Conservation (phyloP, 2,329 filamentous ascomycete species). For the Pseudocercospora eumusae region DNA sequence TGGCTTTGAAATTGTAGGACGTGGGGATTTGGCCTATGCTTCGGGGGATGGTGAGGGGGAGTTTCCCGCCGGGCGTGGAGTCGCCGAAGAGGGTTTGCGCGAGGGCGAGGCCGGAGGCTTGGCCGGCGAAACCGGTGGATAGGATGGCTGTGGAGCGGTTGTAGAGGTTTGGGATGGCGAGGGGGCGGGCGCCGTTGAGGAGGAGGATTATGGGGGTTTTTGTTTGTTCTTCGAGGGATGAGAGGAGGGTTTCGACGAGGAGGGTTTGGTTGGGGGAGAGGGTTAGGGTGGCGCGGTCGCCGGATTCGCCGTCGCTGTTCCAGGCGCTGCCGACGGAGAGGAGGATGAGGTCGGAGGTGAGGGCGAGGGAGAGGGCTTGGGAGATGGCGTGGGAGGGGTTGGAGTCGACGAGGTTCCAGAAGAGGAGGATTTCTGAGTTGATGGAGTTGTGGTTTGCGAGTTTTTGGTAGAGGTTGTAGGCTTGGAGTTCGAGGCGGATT, state of each 20-base stretch:
- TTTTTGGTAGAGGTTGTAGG: constrained; percentile 27
- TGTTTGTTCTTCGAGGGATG: too few species aligned
- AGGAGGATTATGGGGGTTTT: too few species aligned
- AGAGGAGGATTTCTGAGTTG: constrained; percentile 24
- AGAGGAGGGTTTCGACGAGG: too few species aligned
- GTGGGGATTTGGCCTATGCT: constrained; percentile 23
- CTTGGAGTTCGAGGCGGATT: constrained; percentile 23
- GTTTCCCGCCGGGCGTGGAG: constrained; percentile 18
- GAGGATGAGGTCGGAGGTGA: constrained; percentile 15
- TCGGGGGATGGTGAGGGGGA: constrained; percentile 18
- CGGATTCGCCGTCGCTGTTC: constrained; percentile 25
- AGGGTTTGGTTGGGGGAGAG: constrained; percentile 21
- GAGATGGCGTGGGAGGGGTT: constrained; percentile 10
- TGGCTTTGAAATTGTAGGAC: constrained; percentile 21
- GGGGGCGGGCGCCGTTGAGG: constrained; percentile 22
- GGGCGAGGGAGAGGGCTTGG: constrained; percentile 17
- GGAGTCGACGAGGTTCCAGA: constrained; percentile 26
- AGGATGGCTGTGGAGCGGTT: constrained; percentile 19
- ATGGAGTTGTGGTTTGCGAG: constrained; percentile 22
- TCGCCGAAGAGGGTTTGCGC: constrained; percentile 21
- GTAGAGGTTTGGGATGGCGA: constrained; percentile 24
- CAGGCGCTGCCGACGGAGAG: constrained; percentile 21
- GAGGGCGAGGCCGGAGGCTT: constrained; percentile 20
- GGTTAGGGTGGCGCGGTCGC: constrained; percentile 21
- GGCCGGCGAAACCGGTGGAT: constrained; percentile 20